A percentile compares a stretch with the other conserved stretches of the same genome.
Conservation (phyloP, 495 filamentous ascomycete genomes). For the Hyaloscypha bicolor region DNA sequence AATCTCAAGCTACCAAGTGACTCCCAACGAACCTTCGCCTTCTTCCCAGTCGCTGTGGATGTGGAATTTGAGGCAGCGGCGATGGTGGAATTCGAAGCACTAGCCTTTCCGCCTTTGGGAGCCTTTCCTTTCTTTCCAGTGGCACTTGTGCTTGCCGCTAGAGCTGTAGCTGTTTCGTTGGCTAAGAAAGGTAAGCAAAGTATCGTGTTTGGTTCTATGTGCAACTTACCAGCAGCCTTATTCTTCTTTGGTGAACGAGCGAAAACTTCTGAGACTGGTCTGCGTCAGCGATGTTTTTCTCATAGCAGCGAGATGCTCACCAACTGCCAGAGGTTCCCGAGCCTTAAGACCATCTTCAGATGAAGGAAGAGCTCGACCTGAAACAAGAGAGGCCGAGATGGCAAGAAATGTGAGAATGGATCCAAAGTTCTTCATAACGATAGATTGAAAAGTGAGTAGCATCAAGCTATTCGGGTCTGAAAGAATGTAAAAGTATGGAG, state of each 20-base stretch:
- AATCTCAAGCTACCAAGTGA: constrained; percentile 6
- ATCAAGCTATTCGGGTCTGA: constrained; percentile 32
- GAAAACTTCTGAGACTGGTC: constrained; percentile 2
- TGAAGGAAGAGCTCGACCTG: constrained; percentile 34
- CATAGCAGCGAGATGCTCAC: constrained; percentile 1
- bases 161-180: not conserved
- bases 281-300: not conserved
- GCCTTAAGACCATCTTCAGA: constrained; percentile 12
- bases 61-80: constrained; percentile 6
- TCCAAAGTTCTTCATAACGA: constrained; percentile 47
- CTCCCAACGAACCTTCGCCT: constrained; percentile 15
- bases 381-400: constrained; percentile 37
- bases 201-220: not conserved
- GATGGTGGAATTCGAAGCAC: constrained; percentile 9
- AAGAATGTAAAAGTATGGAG: constrained; percentile 39
- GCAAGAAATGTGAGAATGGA: constrained; percentile 39
- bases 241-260: constrained; percentile 25
- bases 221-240: constrained; percentile 10
- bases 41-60: constrained; percentile 18
- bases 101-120: not conserved
- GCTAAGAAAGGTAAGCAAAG: not conserved
- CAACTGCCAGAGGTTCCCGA: constrained; percentile 22
- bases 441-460: constrained; percentile 30
- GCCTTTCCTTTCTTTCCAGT: constrained; percentile 10
- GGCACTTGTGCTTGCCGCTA: not conserved